Evolutionary conservation across 2,329 filamentous ascomycete species (phyloP).

Genomic region (Aspergillus udagawae): DNA sequence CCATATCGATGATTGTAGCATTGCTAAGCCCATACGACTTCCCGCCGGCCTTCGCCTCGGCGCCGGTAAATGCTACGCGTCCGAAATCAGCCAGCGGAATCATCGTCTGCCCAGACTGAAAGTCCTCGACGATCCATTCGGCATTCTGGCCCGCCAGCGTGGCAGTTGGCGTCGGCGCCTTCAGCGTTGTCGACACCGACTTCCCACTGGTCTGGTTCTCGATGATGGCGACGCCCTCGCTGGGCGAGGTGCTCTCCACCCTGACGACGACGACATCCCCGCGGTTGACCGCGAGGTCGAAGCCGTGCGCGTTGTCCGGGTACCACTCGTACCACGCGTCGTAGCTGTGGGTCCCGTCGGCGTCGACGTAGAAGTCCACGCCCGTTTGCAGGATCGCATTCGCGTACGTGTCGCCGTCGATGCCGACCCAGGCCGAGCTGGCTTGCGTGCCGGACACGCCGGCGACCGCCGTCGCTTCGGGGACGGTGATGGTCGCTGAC

Average conservation of each 20-base stretch:
- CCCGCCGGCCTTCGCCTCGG: slow-evolving; percentile 22
- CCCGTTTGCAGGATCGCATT: slow-evolving; percentile 56
- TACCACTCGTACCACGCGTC: slow-evolving; percentile 62
- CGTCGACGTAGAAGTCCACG: slow-evolving; percentile 50
- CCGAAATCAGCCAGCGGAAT: slow-evolving; percentile 49
- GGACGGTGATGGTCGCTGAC: slow-evolving; percentile 49
- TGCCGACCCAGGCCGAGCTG: slow-evolving; percentile 57
- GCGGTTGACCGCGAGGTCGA: slow-evolving; percentile 44
- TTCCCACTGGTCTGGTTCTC: slow-evolving; percentile 53
- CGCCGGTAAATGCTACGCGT: slow-evolving; percentile 38
- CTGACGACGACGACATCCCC: slow-evolving; percentile 45
- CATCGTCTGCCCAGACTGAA: slow-evolving; percentile 35
- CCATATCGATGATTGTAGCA: slow-evolving; percentile 46
- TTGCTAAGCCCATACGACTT: slow-evolving; percentile 29
- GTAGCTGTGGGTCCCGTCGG: slow-evolving; percentile 39
- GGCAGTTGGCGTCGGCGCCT: slow-evolving; percentile 34
- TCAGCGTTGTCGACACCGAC: slow-evolving; percentile 51
- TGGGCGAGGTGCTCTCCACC: slow-evolving; percentile 36
- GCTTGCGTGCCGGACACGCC: slow-evolving; percentile 40
- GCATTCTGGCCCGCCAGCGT: slow-evolving; percentile 54
- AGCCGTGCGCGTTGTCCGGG: slow-evolving; percentile 54
- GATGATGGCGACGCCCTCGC: slow-evolving; percentile 44
- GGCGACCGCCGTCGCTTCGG: slow-evolving; percentile 43
- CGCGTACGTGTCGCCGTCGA: slow-evolving; percentile 57
- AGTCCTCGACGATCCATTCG: slow-evolving; percentile 62